Evolutionary conservation across 2,329 filamentous ascomycete genomes (phyloP).

Genomic region (Arthrinium phaeospermum): DNA sequence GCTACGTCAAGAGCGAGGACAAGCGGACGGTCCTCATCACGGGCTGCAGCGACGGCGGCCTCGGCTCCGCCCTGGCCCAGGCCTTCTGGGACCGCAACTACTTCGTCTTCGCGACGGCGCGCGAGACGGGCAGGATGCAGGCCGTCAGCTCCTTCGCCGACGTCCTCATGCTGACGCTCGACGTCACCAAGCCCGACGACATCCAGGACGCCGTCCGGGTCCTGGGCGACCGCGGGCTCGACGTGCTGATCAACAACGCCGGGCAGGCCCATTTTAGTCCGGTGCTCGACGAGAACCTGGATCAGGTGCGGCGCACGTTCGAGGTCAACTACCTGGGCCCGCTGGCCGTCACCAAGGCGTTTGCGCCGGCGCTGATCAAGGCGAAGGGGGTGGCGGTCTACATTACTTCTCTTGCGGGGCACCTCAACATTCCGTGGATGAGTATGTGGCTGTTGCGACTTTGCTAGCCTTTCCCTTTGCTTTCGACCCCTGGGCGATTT

Average conservation of each 20-base stretch:
- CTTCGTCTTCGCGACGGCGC: slow-evolving; percentile 22
- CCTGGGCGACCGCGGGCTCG: neutral
- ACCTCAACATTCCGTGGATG: neutral
- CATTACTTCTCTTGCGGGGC: slow-evolving; percentile 29
- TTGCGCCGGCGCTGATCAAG: slow-evolving; percentile 1
- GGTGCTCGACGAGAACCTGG: slow-evolving; percentile 13
- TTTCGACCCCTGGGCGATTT: too few species aligned
- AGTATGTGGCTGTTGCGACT: neutral
- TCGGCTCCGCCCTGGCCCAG: slow-evolving; percentile 21
- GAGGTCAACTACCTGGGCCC: neutral
- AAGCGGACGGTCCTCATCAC: slow-evolving; percentile 23
- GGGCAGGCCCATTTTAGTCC: neutral
- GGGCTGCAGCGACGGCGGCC: slow-evolving; percentile 22
- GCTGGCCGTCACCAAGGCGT: slow-evolving; percentile 16
- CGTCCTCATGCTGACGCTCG: neutral
- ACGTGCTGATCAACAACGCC: slow-evolving; percentile 21
- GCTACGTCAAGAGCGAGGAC: neutral
- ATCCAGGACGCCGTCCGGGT: neutral
- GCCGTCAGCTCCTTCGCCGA: neutral
- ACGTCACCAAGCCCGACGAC: neutral
- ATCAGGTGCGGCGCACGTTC: neutral
- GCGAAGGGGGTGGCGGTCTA: neutral
- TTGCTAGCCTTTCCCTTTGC: neutral
- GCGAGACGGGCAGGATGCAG: slow-evolving; percentile 17
- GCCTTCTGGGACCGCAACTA: slow-evolving; percentile 18